phyloP scores from a whole-genome alignment of 495 filamentous ascomycete species.

The Pseudoneurospora amorphoporcata region DNA sequence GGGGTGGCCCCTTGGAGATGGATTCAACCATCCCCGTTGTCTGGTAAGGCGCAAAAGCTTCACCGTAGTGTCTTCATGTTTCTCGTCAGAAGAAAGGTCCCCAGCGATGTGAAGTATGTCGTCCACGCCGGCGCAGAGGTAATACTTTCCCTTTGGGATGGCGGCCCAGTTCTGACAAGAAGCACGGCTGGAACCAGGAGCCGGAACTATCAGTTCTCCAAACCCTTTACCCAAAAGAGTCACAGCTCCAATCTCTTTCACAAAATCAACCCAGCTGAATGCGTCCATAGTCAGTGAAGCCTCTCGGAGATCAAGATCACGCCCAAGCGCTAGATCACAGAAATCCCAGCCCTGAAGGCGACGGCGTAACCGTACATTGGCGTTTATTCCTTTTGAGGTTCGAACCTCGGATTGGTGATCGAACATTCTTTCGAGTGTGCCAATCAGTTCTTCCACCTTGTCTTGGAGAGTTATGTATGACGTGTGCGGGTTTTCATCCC shows the following conservation, averaged over 20 bases:
- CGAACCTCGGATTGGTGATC: conserved; percentile 13
- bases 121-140: too few relatives aligned
- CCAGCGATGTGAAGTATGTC: too few relatives aligned
- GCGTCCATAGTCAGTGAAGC: not conserved
- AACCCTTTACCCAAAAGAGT: conserved; percentile 25
- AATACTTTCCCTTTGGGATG: too few relatives aligned
- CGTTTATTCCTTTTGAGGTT: too few relatives aligned
- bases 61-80: too few relatives aligned
- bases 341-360: not conserved
- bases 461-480: conserved; percentile 7
- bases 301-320: not conserved
- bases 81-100: too few relatives aligned
- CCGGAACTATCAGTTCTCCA: conserved; percentile 18
- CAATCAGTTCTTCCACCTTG: conserved; percentile 11
- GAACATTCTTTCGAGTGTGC: conserved; percentile 21
- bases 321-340: conserved; percentile 19
- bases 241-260: conserved; percentile 14
- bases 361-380: too few relatives aligned
- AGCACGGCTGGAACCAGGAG: too few relatives aligned
- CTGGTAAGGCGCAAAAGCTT: too few relatives aligned
- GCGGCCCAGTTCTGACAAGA: too few relatives aligned
- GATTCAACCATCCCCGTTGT: too few relatives aligned
- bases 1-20: too few relatives aligned
- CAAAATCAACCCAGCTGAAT: conserved; percentile 25
- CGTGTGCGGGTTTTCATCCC: not conserved